Evolutionary conservation across 2,329 filamentous ascomycete species (phyloP).

Genomic region (Ploettnerulaceae sp.): DNA sequence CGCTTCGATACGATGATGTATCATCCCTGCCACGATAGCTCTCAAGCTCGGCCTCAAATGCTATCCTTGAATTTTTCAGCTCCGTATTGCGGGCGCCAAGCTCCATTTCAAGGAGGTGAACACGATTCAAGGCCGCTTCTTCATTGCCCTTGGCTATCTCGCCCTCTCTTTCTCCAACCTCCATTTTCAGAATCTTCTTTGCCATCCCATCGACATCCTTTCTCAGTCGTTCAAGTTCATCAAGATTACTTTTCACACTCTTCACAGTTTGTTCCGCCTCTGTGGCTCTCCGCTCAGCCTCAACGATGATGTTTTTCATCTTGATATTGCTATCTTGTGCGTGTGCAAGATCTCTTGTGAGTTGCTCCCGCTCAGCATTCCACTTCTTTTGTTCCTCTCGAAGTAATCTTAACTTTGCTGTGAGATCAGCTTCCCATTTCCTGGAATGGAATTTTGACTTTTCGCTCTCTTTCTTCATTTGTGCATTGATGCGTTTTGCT

Average conservation of each 20-base stretch:
- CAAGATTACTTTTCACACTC: slow-evolving; percentile 55
- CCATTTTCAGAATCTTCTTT: slow-evolving; percentile 56
- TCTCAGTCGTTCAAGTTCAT: slow-evolving; percentile 56
- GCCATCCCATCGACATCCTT: slow-evolving; percentile 55
- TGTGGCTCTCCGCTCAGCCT: slow-evolving; percentile 64
- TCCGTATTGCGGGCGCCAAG: slow-evolving; percentile 49
- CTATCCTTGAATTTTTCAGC: slow-evolving; percentile 37
- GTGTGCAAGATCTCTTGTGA: slow-evolving; percentile 54
- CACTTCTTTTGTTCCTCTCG: slow-evolving; percentile 67
- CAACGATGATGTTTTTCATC: slow-evolving; percentile 60
- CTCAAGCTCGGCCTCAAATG: slow-evolving; percentile 44
- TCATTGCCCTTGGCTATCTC: slow-evolving; percentile 53
- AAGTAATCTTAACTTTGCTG: slow-evolving; percentile 58
- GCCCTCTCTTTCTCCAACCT: slow-evolving; percentile 58
- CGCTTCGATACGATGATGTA: slow-evolving; percentile 30
- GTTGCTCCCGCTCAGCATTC: slow-evolving; percentile 50
- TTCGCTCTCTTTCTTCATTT: slow-evolving; percentile 67
- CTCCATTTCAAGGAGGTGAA: slow-evolving; percentile 54
- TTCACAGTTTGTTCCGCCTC: slow-evolving; percentile 59
- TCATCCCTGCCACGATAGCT: slow-evolving; percentile 33
- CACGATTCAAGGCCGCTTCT: slow-evolving; percentile 52
- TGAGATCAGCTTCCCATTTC: slow-evolving; percentile 72
- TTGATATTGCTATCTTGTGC: slow-evolving; percentile 58
- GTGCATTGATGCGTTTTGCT: slow-evolving; percentile 63
- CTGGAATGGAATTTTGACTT: slow-evolving; percentile 68